A percentile compares a stretch with the other conserved stretches of the same genome.
Evolutionary conservation across 176 grass and related monocot genomes (phyloP).

Genomic region (Urochloa ruziziensis): DNA sequence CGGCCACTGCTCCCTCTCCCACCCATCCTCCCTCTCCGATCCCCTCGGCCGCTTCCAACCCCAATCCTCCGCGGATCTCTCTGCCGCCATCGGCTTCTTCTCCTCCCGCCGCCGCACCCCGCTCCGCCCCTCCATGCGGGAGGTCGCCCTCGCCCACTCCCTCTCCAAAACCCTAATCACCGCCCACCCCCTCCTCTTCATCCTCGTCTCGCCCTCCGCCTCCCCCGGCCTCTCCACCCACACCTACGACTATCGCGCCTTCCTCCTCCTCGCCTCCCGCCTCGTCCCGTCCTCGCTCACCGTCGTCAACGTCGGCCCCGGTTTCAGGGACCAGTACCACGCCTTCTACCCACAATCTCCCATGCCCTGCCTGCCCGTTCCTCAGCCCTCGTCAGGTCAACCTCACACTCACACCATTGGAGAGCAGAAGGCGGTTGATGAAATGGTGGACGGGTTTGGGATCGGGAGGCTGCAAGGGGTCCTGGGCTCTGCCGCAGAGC

Average conservation of each 20-base stretch:
- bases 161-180: constrained; percentile 23
- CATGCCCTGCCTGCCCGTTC: constrained; percentile 42
- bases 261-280: constrained; percentile 45
- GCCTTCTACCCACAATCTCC: constrained; percentile 46
- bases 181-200: constrained; percentile 26
- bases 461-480: constrained; percentile 34
- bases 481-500: constrained; percentile 2
- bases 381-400: neutral
- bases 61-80: neutral
- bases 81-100: constrained; percentile 56
- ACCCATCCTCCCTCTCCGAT: constrained; percentile 40
- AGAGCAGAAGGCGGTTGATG: constrained; percentile 46
- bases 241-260: constrained; percentile 43
- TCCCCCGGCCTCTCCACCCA: constrained; percentile 27
- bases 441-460: constrained; percentile 41
- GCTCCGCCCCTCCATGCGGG: constrained; percentile 59
- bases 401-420: neutral
- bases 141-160: constrained; percentile 42
- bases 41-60: constrained; percentile 37
- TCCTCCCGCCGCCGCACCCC: constrained; percentile 56
- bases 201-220: constrained; percentile 19
- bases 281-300: constrained; percentile 40
- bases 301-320: constrained; percentile 51
- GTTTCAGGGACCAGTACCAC: constrained; percentile 52
- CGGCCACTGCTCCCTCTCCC: constrained; percentile 44